Evolutionary conservation across 140 eudicot species (phyloP), one percentile per base, ranked within the genome.

Genomic region (Cichorium intybus): DNA sequence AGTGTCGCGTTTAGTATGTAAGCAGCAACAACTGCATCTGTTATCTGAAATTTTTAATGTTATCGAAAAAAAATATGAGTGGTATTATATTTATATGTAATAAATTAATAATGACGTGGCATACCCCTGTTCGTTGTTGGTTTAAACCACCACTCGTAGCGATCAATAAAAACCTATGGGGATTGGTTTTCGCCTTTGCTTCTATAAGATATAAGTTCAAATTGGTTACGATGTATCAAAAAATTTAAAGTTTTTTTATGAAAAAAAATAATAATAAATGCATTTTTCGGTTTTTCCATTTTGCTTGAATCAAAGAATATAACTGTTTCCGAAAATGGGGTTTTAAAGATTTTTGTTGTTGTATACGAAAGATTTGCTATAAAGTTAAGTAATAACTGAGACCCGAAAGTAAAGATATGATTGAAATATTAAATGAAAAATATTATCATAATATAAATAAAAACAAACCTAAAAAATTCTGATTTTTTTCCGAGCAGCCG

Each of bases 101-200:
- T 27, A 27, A 27, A 27, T 27, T 27, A 27, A 27, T 27, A 35
- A 24, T 21, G 7, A 56, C n/a, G n/a, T n/a, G n/a, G 21, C 59
- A 12, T 72, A 89, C 97, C 95, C 97, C 97, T 12, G 95, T 89
- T 66, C 97, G 75, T 71, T 89, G 97, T 72, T 87, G 96, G 72
- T 87, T 87, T 46, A 87, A 62, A 18, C 96, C 96, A 58, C 97
- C 97, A 77, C 97, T 89, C 2, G 97, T 89, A 46, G 88, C 85
- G 55, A 86, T 83, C 76, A 86, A 39, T 66, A 89, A 62, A 72
- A 83, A 86, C 26, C 89, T 67, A 69, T 77, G 60, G 2, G 85
- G 89, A 34, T 80, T 66, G 11, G 88, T 89, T 37, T 69, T 86
- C 48, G 16, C 69, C 47, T 76, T 74, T 5, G 83, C 82, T 24